Base-by-base conservation (phyloP, 371 early-diverging fungal species). In the Actinomortierella wolfii region DNA sequence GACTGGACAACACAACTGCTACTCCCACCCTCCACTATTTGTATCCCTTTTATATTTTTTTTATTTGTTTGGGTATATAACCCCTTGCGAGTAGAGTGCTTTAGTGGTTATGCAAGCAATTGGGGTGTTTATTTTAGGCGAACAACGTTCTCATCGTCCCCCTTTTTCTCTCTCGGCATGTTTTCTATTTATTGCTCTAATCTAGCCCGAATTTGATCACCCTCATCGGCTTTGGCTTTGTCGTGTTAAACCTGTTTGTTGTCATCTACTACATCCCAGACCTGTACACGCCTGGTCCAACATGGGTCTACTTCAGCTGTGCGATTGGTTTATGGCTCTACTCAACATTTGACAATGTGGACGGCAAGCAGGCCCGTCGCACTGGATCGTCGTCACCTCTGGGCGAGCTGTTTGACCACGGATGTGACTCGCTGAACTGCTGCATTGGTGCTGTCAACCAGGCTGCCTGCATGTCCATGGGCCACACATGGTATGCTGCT, bases 351-450 rank as follows among this genome's bases (percentile, higher is more conserved):
- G 99, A 99, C 79, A 94, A 94, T 67, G 92, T 99, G 53, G 99
- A 99, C 78, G 99, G 99, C 50, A 95, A 95, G 79, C 99, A 99
- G 78, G 99, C 99, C 11, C 85, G 99, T 54, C 82, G 94, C 56
- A 97, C 97, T 20, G 90, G 91, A n/a, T 81, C 93, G 3, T 89
- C 92, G 2, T 93, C 94, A n/a, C 95, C 98, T 5, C 83, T 98
- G 24, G 99, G 99, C 23, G 97, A 98, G 79, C 82, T 99, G 26
- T 97, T 94, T 77, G 94, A 91, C 63, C 91, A 92, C 64, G 97
- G 97, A 8, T 93, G 94, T 69, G 97, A 96, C 68, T 94, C 97
- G 15, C 79, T 96, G 49, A 95, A 96, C 80, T 93, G 93, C 79
- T 85, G 92, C 51, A 86, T 91, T 54, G 94, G 89, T 3, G 83